Base-by-base conservation (phyloP, 805 yeast species). In the Metschnikowia amazonensis region DNA sequence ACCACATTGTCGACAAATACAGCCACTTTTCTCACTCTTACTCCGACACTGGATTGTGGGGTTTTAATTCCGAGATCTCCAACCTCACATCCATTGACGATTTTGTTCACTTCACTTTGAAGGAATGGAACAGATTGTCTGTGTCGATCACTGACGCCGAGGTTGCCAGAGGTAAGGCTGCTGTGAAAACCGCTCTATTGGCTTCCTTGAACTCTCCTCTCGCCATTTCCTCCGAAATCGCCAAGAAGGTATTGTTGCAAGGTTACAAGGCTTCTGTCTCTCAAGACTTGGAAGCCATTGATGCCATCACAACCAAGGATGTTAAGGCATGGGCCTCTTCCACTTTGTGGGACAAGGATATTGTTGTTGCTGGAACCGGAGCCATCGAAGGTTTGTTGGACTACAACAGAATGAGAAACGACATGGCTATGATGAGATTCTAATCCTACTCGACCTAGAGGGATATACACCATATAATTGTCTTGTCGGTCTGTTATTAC, bases 121-220 rank as follows among this genome's bases (percentile, higher is more conserved):
- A 84, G 69, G 86, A 86, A 75, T 86, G 95, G 94, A 86, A 85
- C 77, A 81, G 94, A 77, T 77, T 85, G 66, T 75, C 90, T 18
- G 71, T 83, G 56, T 82, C 90, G 20, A 70, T 86, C 61, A 77
- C 88, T 52, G 87, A 84, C 53, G 77, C 86, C 47, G 95, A 86
- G 73, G 80, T 86, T 57, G 80, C 81, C 54, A 78, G 88, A 70
- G 95, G 82, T 63, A 86, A 86, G 72, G 79, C 82, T 56, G 69
- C 79, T 56, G 76, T 81, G 66, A 86, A 86, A 71, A 74, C 85
- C 62, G 75, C 76, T 55, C 62, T 85, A 52, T 78, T 84, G 58
- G 62, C 73, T 43, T 62, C 67, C 46, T 70, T 78, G 59, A 63
- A 73, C 59, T 60, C 80, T 33, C 71, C 82, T 50, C 66, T 62